Conservation (phyloP, 768 basidiomycete genomes). For the Dentipellis sp. region DNA sequence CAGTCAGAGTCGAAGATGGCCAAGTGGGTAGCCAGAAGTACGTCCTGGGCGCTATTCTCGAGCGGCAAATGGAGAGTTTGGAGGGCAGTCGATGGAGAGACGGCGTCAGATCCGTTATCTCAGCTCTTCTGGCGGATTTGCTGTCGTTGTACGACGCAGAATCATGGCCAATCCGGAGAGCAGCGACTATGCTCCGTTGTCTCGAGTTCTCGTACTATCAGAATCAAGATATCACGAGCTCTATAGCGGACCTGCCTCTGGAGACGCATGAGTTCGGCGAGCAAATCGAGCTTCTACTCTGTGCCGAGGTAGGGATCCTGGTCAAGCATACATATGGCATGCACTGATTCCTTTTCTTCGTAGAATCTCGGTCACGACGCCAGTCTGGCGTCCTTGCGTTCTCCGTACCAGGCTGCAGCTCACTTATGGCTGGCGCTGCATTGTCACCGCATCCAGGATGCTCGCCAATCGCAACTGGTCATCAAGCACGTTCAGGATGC, state of each 20-base stretch:
- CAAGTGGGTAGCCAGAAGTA: slow-evolving; percentile 5
- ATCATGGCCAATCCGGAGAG: slow-evolving; percentile 47
- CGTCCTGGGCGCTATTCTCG: slow-evolving; percentile 47
- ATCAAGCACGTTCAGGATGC: slow-evolving; percentile 46
- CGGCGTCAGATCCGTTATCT: slow-evolving; percentile 33
- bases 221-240: slow-evolving; percentile 9
- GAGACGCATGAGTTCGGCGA: slow-evolving; percentile 23
- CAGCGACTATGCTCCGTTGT: slow-evolving; percentile 43
- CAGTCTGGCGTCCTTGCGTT: slow-evolving; percentile 19
- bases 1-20: not conserved
- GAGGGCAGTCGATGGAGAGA: slow-evolving; percentile 50
- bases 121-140: slow-evolving; percentile 37
- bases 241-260: slow-evolving; percentile 1
- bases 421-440: slow-evolving; percentile 69
- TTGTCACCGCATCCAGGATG: slow-evolving; percentile 45
- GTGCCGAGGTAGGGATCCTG: slow-evolving; percentile 28
- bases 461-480: slow-evolving; percentile 35
- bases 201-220: slow-evolving; percentile 43
- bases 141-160: slow-evolving; percentile 37
- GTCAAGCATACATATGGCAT: not conserved
- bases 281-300: slow-evolving; percentile 27
- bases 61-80: slow-evolving; percentile 50
- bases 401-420: slow-evolving; percentile 43
- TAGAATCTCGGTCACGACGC: slow-evolving; percentile 24
- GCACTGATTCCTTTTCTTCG: not conserved